These are phyloP conservation scores for Candida taoyuanica DNA, from an alignment of 805 yeast genomes.

Conservation along the genomic window DNA sequence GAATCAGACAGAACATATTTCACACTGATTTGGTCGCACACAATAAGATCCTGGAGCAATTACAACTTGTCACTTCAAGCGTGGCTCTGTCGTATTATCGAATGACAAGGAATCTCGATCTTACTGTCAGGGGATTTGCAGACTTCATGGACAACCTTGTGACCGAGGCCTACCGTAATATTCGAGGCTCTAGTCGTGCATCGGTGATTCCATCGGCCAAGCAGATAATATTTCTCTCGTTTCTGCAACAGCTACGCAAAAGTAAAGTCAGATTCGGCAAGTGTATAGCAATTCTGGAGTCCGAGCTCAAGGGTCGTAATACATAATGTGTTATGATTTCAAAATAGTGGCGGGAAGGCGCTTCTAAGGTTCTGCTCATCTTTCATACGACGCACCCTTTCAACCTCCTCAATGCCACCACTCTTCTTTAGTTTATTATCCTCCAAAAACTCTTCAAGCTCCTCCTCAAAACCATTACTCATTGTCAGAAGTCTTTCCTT, in stretches of 20 bases:
- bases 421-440: constrained; percentile 70
- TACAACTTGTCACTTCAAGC: constrained; percentile 13
- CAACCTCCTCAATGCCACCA: constrained; percentile 89
- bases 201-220: too few relatives aligned
- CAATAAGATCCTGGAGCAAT: constrained; percentile 21
- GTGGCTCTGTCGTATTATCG: constrained; percentile 20
- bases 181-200: constrained; percentile 1
- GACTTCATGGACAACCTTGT: constrained; percentile 8
- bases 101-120: constrained; percentile 2
- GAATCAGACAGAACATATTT: constrained; percentile 31
- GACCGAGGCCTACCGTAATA: neutral
- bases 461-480: constrained; percentile 72
- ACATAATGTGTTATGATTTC: neutral
- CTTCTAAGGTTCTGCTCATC: constrained; percentile 68
- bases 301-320: neutral
- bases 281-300: constrained; percentile 5
- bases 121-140: constrained; percentile 6
- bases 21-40: constrained; percentile 20
- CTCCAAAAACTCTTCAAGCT: constrained; percentile 78
- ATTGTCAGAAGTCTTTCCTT: constrained; percentile 57
- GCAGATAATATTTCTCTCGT: too few relatives aligned
- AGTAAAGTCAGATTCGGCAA: constrained; percentile 15
- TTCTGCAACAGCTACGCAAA: constrained; percentile 10
- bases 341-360: constrained; percentile 32
- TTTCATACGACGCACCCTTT: constrained; percentile 57